These are phyloP conservation scores for Clavulina sp. DNA, from an alignment of 768 basidiomycete species.

Conservation along the genomic window DNA sequence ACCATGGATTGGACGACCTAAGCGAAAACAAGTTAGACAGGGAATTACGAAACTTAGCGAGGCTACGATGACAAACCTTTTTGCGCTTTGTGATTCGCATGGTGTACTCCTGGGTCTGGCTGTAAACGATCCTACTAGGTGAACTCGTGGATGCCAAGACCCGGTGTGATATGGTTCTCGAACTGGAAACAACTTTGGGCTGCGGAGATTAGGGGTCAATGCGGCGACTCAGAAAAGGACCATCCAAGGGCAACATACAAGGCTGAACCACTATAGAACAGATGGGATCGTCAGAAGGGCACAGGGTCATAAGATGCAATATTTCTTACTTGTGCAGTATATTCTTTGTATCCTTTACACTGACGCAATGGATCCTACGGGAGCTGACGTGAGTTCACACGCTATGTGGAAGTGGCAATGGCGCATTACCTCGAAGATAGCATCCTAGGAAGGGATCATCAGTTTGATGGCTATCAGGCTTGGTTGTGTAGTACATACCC, in stretches of 20 bases:
- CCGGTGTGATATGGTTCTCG: constrained; percentile 32
- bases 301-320: background rate
- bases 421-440: constrained; percentile 12
- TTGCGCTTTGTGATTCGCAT: constrained; percentile 32
- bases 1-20: constrained; percentile 45
- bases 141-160: constrained; percentile 39
- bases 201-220: constrained; percentile 15
- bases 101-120: constrained; percentile 45
- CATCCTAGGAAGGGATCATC: constrained; percentile 7
- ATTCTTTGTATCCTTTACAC: constrained; percentile 33
- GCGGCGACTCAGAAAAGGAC: background rate
- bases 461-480: background rate
- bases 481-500: background rate
- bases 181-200: constrained; percentile 37
- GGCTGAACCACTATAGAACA: too few species aligned
- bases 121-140: constrained; percentile 44
- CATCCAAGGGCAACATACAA: too few species aligned
- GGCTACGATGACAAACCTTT: constrained; percentile 24
- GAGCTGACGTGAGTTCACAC: background rate
- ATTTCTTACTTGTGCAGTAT: constrained; percentile 35
- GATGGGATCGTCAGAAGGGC: too few species aligned
- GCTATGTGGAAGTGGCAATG: background rate
- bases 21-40: background rate
- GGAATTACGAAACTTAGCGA: background rate
- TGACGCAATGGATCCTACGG: constrained; percentile 32